These are phyloP conservation scores for Xylaria venustula DNA, from an alignment of 495 filamentous ascomycete species.

Conservation along the genomic window DNA sequence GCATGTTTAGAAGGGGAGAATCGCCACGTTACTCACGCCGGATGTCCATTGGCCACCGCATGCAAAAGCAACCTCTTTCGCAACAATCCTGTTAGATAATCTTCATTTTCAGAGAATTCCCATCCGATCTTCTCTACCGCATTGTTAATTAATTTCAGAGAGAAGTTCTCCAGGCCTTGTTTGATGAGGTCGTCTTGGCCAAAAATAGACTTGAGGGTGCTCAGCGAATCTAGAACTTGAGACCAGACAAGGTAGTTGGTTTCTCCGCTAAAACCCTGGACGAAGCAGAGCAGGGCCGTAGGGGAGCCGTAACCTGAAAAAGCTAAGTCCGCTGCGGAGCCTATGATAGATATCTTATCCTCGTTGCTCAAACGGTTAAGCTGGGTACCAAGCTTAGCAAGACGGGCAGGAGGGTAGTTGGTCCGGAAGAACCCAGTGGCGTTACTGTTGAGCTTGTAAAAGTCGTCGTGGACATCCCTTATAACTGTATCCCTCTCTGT, in stretches of 20 bases:
- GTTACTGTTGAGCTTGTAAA: conserved; percentile 90
- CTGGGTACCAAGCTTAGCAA: conserved; percentile 74
- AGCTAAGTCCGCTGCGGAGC: conserved; percentile 88
- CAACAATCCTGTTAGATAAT: conserved; percentile 76
- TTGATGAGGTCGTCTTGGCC: conserved; percentile 54
- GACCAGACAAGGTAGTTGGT: conserved; percentile 84
- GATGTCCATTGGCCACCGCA: conserved; percentile 71
- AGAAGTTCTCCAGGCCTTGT: conserved; percentile 69
- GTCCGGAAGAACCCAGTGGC: conserved; percentile 91
- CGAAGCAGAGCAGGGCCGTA: conserved; percentile 70
- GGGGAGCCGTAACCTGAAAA: conserved; percentile 82
- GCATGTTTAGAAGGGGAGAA: background rate
- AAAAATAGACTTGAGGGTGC: conserved; percentile 49
- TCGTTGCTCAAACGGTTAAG: conserved; percentile 71
- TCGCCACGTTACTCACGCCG: conserved; percentile 51
- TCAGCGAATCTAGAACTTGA: conserved; percentile 71
- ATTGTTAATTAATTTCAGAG: conserved; percentile 64
- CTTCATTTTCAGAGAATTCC: conserved; percentile 72
- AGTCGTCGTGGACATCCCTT: conserved; percentile 68
- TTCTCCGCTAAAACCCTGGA: conserved; percentile 81
- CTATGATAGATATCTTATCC: conserved; percentile 88
- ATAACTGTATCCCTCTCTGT: conserved; percentile 73
- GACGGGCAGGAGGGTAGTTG: conserved; percentile 78
- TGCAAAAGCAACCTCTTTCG: conserved; percentile 74
- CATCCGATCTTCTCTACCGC: conserved; percentile 80